A percentile compares a stretch with the other conserved stretches of the same genome.
Evolutionary conservation across 768 basidiomycete genomes (phyloP).

Genomic region (Agaricus blazei): DNA sequence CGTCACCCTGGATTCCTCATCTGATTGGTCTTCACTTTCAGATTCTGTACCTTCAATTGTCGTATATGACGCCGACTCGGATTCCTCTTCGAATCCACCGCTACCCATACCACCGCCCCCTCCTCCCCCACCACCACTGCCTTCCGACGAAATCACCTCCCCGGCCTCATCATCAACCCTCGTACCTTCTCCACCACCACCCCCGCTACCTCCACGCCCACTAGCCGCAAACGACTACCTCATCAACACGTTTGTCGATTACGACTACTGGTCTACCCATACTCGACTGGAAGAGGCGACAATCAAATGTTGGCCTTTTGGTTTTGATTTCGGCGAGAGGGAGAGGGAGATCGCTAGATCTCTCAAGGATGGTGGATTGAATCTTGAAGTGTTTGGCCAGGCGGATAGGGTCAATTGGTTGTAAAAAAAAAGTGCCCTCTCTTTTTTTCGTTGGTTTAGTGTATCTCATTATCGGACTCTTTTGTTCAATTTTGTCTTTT

Average conservation of each 20-base stretch:
- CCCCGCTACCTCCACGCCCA: too few species aligned
- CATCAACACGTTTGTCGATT: background rate
- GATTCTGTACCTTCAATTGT: background rate
- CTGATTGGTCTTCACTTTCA: background rate
- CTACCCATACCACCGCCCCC: background rate
- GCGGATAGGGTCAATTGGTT: background rate
- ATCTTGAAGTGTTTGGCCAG: background rate
- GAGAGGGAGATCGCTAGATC: background rate
- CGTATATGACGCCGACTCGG: background rate
- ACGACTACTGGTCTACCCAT: background rate
- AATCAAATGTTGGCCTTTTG: slow-evolving; percentile 5
- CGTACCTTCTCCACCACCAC: too few species aligned
- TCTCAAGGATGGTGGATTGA: background rate
- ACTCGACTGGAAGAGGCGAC: background rate
- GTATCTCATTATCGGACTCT: too few species aligned
- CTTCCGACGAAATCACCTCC: background rate
- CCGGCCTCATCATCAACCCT: background rate
- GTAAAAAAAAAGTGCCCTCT: background rate
- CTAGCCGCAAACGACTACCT: background rate
- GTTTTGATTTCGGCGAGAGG: background rate
- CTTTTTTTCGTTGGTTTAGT: background rate
- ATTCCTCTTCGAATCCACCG: background rate
- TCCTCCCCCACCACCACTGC: background rate
- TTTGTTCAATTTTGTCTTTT: too few species aligned
- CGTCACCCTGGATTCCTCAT: background rate